A percentile compares a stretch with the other conserved stretches of the same genome.
Conservation (phyloP, 441 rosid genomes). For the Metrosideros polymorpha region DNA sequence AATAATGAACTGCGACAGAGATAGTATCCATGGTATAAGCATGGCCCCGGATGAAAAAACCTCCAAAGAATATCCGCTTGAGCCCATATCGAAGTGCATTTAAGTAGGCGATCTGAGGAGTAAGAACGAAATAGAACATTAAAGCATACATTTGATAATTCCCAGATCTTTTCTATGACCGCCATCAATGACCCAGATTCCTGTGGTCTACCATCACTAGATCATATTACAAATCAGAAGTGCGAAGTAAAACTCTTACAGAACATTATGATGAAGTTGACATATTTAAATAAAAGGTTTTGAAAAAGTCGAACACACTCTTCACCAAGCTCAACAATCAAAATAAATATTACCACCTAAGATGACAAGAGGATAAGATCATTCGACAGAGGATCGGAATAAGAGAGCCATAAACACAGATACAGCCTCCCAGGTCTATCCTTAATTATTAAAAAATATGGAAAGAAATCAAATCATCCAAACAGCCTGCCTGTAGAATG, state of each 20-base stretch:
- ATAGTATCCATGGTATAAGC: conserved; percentile 11
- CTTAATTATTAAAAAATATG: not conserved
- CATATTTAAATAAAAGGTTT: not conserved
- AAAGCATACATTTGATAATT: not conserved
- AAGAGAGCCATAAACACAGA: not conserved
- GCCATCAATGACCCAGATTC: not conserved
- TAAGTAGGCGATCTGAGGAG: conserved; percentile 66
- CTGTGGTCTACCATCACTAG: not conserved
- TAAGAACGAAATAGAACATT: not conserved
- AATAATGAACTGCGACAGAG: conserved; percentile 5
- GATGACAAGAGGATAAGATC: not conserved
- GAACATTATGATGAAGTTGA: not conserved
- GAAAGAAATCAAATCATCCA: not conserved
- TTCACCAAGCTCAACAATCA: not conserved
- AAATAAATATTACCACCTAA: not conserved
- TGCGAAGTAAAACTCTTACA: not conserved
- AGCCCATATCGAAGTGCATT: conserved; percentile 90
- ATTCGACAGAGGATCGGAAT: not conserved
- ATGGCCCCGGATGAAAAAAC: conserved; percentile 2
- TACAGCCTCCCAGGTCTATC: not conserved
- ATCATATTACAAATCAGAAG: not conserved
- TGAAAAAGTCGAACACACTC: not conserved
- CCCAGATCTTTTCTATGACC: not conserved
- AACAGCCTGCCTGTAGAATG: not conserved
- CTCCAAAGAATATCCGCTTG: conserved; percentile 62